Evolutionary conservation across 2,329 filamentous ascomycete species (phyloP), one percentile per base, ranked within the genome.

Genomic region (Ascochyta viciae-villosae): DNA sequence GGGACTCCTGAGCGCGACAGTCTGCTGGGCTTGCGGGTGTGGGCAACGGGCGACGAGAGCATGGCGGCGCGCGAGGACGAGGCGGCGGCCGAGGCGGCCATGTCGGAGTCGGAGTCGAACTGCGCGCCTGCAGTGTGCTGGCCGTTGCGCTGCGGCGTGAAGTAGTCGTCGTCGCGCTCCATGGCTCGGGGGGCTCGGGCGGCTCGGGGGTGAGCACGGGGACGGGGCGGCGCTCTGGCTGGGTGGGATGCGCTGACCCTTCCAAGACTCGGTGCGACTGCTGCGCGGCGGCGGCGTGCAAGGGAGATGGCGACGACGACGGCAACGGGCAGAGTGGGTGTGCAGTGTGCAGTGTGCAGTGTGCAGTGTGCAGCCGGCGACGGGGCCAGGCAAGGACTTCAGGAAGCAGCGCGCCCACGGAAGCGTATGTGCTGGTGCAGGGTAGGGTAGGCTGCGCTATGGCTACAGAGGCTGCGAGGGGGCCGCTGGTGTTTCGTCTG

Each of bases 1-100:
- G 78, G 76, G 47, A 77, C 75, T 48, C 76, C 72, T 29, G 76
- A 74, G 43, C 76, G 74, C 57, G 76, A 74, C 54, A 78, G 75
- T 45, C 74, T 72, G 63, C 75, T 75, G 54, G 68, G 69, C 61
- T 76, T 77, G 57, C 72, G 71, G 54, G 66, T 53, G 56, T 72
- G 71, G 27, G 73, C 61, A 45, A 67, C 65, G 47, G 75, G 71
- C 48, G 74, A 75, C 49, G 67, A 63, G 65, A 74, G 74, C 62
- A 76, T 70, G 65, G 64, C 57, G 38, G 69, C 57, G 35, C 68
- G 70, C 44, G 69, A 70, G 38, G 74, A 72, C 23, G 71, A 73
- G 13, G 68, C 71, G 3, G 68, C 64, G 39, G 68, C 70, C 37
- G 73, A 72, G 31, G 67, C 67, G 49, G 68, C 67, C 70, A 75